Evolutionary conservation across 805 yeast genomes (phyloP).

Genomic region (Candida michaelii): DNA sequence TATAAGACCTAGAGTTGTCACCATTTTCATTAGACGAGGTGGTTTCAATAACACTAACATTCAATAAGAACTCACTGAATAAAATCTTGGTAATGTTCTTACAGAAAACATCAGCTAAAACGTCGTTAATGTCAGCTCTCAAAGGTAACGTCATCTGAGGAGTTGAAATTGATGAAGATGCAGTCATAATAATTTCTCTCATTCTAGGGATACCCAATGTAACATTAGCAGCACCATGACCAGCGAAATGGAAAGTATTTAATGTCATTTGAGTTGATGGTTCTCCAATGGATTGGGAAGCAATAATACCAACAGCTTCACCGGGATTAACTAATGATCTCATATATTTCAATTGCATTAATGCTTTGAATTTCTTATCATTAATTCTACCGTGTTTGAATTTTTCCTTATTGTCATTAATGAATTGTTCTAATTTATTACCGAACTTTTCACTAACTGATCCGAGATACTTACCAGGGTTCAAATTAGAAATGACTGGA

Average conservation of each 20-base stretch:
- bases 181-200: conserved; percentile 99
- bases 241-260: conserved; percentile 97
- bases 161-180: conserved; percentile 92
- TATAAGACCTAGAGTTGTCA: conserved; percentile 66
- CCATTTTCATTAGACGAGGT: conserved; percentile 59
- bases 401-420: conserved; percentile 52
- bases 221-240: conserved; percentile 99
- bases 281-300: conserved; percentile 97
- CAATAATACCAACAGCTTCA: conserved; percentile 97
- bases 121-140: conserved; percentile 74
- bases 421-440: conserved; percentile 69
- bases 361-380: conserved; percentile 84
- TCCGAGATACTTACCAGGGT: conserved; percentile 89
- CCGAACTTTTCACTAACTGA: conserved; percentile 90
- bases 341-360: conserved; percentile 98
- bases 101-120: conserved; percentile 88
- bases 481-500: conserved; percentile 81
- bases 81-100: conserved; percentile 82
- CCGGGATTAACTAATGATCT: conserved; percentile 94
- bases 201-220: conserved; percentile 99
- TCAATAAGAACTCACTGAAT: conserved; percentile 85
- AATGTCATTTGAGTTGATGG: conserved; percentile 99
- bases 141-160: conserved; percentile 98
- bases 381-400: conserved; percentile 57
- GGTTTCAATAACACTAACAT: conserved; percentile 83